Conservation (phyloP, 2,329 filamentous ascomycete genomes). For the Colletotrichum brevisporum region DNA sequence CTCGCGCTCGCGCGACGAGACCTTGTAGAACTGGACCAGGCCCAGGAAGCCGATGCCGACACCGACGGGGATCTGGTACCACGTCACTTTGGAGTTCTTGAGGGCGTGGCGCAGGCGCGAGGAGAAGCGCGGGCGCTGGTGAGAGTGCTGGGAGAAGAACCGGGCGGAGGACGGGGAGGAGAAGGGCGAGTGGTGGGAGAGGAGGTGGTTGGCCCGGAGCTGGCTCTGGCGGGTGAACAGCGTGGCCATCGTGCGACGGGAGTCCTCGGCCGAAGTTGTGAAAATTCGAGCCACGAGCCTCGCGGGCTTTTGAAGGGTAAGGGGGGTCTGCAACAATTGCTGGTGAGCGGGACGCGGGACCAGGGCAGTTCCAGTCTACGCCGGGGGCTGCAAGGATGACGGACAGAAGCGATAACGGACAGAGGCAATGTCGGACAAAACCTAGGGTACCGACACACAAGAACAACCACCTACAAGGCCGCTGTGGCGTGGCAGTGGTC, state of each 20-base stretch:
- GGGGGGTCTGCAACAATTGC: slow-evolving; percentile 25
- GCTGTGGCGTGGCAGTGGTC: too few relatives aligned
- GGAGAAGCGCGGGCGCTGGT: slow-evolving; percentile 64
- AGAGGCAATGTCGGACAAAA: too few relatives aligned
- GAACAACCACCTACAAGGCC: too few relatives aligned
- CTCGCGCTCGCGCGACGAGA: slow-evolving; percentile 70
- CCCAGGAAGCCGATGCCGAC: slow-evolving; percentile 89
- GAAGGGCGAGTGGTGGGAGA: slow-evolving; percentile 44
- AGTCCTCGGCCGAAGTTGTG: slow-evolving; percentile 19
- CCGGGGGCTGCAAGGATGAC: too few relatives aligned
- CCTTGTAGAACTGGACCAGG: slow-evolving; percentile 85
- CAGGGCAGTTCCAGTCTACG: too few relatives aligned
- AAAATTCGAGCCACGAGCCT: slow-evolving; percentile 19
- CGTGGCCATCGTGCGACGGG: slow-evolving; percentile 48
- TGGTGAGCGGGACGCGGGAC: background rate
- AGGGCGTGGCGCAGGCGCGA: slow-evolving; percentile 65
- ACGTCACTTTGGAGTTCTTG: slow-evolving; percentile 75
- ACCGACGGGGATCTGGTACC: slow-evolving; percentile 91
- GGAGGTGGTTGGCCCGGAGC: slow-evolving; percentile 49
- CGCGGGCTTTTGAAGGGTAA: slow-evolving; percentile 13
- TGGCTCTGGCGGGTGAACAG: slow-evolving; percentile 53
- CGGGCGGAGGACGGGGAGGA: slow-evolving; percentile 48
- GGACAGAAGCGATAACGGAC: too few relatives aligned
- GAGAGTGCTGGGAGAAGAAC: slow-evolving; percentile 58
- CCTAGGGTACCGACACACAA: too few relatives aligned